Evolutionary conservation across 2,329 filamentous ascomycete species (phyloP).

Genomic region (Fusarium sp.): DNA sequence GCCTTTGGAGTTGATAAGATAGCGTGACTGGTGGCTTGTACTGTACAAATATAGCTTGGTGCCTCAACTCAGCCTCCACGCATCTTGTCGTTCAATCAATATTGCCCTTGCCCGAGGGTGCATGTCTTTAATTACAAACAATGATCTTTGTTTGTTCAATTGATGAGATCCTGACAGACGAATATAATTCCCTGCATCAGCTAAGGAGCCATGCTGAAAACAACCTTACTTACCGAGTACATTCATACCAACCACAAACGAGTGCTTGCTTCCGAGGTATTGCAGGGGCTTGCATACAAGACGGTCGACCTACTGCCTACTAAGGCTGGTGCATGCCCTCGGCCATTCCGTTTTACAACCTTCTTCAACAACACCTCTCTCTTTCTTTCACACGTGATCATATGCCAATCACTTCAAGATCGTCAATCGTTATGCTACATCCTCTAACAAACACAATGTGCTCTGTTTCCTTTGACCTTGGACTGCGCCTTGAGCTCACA

Average conservation of each 20-base stretch:
- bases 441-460: no score
- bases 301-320: not conserved
- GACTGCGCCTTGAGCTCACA: no score
- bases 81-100: slow-evolving; percentile 11
- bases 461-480: no score
- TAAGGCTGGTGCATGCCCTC: not conserved
- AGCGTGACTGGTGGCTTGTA: slow-evolving; percentile 35
- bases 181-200: no score
- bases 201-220: not conserved
- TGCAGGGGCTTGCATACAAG: not conserved
- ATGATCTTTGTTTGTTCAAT: not conserved
- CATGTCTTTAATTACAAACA: not conserved
- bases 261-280: not conserved
- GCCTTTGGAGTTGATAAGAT: slow-evolving; percentile 15
- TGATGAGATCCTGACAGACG: not conserved
- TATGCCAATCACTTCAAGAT: not conserved
- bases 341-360: not conserved
- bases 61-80: slow-evolving; percentile 29
- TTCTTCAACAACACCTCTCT: not conserved
- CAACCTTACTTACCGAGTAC: not conserved
- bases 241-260: not conserved
- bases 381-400: not conserved
- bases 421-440: no score
- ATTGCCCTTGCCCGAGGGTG: not conserved
- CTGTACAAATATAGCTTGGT: not conserved